A percentile compares a stretch with the other conserved stretches of the same genome.
These are phyloP conservation scores for Hanseniaspora jakobsenii DNA, from an alignment of 805 yeast species.

Conservation along the genomic window DNA sequence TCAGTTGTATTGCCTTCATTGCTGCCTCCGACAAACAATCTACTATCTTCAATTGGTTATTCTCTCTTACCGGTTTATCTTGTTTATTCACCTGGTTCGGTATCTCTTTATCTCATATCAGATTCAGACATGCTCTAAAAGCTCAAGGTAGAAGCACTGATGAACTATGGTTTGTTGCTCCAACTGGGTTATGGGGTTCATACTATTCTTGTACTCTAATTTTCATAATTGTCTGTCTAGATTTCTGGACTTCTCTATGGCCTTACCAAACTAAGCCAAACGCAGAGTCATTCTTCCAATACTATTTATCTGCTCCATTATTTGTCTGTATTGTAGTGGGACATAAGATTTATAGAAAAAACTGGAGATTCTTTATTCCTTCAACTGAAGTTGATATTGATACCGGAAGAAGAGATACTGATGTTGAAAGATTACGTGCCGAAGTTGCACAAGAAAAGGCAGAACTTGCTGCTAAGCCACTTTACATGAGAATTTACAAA, in stretches of 20 bases:
- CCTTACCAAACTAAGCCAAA: conserved; percentile 37
- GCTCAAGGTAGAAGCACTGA: conserved; percentile 54
- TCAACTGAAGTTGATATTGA: conserved; percentile 47
- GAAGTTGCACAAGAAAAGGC: conserved; percentile 43
- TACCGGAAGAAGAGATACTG: conserved; percentile 49
- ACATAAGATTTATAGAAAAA: conserved; percentile 44
- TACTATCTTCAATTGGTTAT: conserved; percentile 51
- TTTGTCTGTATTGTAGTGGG: conserved; percentile 43
- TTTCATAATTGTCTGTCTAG: conserved; percentile 52
- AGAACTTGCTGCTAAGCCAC: conserved; percentile 34
- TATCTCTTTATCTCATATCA: conserved; percentile 46
- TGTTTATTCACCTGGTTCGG: conserved; percentile 54
- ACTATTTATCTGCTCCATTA: conserved; percentile 60
- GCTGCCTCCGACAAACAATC: conserved; percentile 43
- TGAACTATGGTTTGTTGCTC: conserved; percentile 57
- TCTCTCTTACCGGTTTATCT: conserved; percentile 51
- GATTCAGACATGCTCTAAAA: conserved; percentile 52
- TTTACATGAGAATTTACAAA: conserved; percentile 34
- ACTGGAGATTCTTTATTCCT: conserved; percentile 34
- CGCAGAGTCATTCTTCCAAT: conserved; percentile 49
- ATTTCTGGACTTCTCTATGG: conserved; percentile 72
- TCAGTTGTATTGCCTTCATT: conserved; percentile 50
- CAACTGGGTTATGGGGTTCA: conserved; percentile 60
- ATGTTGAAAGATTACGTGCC: conserved; percentile 40
- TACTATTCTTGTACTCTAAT: conserved; percentile 47